Conservation (phyloP, 768 basidiomycete species). For the Pseudohyphozyma bogoriensis region DNA sequence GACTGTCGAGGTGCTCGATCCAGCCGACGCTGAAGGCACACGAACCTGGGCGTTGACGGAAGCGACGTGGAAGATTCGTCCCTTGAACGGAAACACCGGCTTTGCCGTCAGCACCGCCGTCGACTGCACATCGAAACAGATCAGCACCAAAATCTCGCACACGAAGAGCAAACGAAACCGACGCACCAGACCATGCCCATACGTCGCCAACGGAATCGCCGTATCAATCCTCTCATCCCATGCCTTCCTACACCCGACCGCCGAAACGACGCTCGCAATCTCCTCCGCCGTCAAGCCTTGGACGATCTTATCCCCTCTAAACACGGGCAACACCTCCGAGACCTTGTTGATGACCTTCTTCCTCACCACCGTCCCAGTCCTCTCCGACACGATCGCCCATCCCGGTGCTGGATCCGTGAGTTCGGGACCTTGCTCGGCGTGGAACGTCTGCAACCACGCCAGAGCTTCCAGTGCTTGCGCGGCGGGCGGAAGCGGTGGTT, state of each 20-base stretch:
- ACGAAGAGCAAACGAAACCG: too few species aligned
- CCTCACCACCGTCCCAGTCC: slow-evolving; percentile 59
- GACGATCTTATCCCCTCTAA: slow-evolving; percentile 80
- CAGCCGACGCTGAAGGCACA: slow-evolving; percentile 36
- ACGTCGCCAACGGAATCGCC: slow-evolving; percentile 60
- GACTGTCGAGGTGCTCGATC: slow-evolving; percentile 47
- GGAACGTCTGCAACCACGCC: slow-evolving; percentile 63
- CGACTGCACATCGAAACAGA: too few species aligned
- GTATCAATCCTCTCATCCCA: slow-evolving; percentile 84
- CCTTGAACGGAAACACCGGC: slow-evolving; percentile 72
- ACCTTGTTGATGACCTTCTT: slow-evolving; percentile 66
- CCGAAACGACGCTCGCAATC: slow-evolving; percentile 60
- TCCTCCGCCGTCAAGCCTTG: slow-evolving; percentile 92
- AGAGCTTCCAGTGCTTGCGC: slow-evolving; percentile 74
- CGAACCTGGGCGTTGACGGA: slow-evolving; percentile 51
- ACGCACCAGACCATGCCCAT: slow-evolving; percentile 61
- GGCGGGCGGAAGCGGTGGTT: slow-evolving; percentile 47
- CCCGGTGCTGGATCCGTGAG: slow-evolving; percentile 47
- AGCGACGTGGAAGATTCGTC: slow-evolving; percentile 73
- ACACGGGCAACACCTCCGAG: slow-evolving; percentile 69
- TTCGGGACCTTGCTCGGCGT: slow-evolving; percentile 44
- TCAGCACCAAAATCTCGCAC: too few species aligned
- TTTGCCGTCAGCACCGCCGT: slow-evolving; percentile 56
- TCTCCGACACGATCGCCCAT: slow-evolving; percentile 69
- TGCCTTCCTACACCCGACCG: slow-evolving; percentile 58